Conservation (phyloP, 805 yeast species). For the Nakazawaea holstii region DNA sequence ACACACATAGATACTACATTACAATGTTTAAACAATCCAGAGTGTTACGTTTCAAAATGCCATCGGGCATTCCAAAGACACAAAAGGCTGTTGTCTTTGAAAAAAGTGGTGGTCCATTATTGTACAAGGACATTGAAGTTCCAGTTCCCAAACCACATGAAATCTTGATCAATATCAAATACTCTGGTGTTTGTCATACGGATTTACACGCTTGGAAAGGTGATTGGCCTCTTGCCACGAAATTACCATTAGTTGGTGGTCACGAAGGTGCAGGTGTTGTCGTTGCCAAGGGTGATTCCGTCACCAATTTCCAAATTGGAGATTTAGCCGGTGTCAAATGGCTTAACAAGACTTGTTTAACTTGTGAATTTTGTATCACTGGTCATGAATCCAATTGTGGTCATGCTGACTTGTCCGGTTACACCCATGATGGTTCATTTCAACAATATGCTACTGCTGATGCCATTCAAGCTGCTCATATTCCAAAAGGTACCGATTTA, state of each 20-base stretch:
- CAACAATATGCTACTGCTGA: slow-evolving; percentile 89
- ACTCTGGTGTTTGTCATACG: slow-evolving; percentile 92
- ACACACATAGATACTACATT: too few species aligned
- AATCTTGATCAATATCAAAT: slow-evolving; percentile 73
- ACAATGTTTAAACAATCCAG: slow-evolving; percentile 10
- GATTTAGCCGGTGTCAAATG: slow-evolving; percentile 83
- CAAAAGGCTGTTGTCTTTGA: slow-evolving; percentile 73
- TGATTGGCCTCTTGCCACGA: slow-evolving; percentile 81
- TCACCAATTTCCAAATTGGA: slow-evolving; percentile 67
- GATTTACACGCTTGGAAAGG: slow-evolving; percentile 94
- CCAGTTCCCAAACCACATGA: slow-evolving; percentile 76
- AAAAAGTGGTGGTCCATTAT: slow-evolving; percentile 56
- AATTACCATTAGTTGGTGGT: slow-evolving; percentile 78
- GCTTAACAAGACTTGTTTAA: slow-evolving; percentile 73
- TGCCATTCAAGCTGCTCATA: slow-evolving; percentile 79
- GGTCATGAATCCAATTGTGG: slow-evolving; percentile 70
- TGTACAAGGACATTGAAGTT: slow-evolving; percentile 71
- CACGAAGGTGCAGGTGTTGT: slow-evolving; percentile 90
- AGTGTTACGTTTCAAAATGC: slow-evolving; percentile 13
- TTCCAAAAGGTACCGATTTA: slow-evolving; percentile 70
- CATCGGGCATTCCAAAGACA: slow-evolving; percentile 44
- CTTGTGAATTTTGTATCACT: slow-evolving; percentile 69
- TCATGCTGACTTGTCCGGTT: slow-evolving; percentile 71
- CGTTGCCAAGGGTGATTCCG: slow-evolving; percentile 69
- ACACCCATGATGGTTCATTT: slow-evolving; percentile 87